These are phyloP conservation scores for Aspergillus unguis DNA, from an alignment of 2,329 filamentous ascomycete species.

Conservation along the genomic window DNA sequence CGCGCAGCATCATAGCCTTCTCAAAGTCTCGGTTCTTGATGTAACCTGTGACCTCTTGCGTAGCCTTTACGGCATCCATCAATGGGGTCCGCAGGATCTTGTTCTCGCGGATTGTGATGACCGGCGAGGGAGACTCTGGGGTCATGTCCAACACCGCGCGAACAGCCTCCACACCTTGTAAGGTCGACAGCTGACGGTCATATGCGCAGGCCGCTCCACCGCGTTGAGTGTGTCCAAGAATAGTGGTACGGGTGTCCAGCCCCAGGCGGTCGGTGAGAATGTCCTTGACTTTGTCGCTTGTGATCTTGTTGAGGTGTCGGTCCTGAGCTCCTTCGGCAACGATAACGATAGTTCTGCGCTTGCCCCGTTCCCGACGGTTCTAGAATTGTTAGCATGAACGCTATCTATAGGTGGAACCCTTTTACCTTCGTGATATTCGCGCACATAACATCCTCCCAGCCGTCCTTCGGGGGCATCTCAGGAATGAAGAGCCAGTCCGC, in stretches of 20 bases:
- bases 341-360: constrained; percentile 97
- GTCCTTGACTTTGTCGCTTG: constrained; percentile 75
- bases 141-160: constrained; percentile 86
- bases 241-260: constrained; percentile 90
- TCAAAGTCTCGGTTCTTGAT: constrained; percentile 85
- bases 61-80: constrained; percentile 82
- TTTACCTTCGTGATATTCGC: constrained; percentile 66
- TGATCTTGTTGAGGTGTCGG: constrained; percentile 77
- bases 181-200: constrained; percentile 85
- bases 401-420: neutral
- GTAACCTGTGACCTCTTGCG: constrained; percentile 75
- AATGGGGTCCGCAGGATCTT: constrained; percentile 90
- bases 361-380: constrained; percentile 77
- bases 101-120: constrained; percentile 97
- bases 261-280: constrained; percentile 77
- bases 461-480: constrained; percentile 80
- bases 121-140: constrained; percentile 83
- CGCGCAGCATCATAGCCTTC: constrained; percentile 79
- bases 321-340: constrained; percentile 94
- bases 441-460: constrained; percentile 90
- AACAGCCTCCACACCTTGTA: constrained; percentile 93
- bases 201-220: constrained; percentile 90
- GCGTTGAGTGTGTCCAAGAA: constrained; percentile 94
- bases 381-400: constrained; percentile 33
- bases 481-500: constrained; percentile 97